Evolutionary conservation across 768 basidiomycete genomes (phyloP), one percentile per base, ranked within the genome.

Genomic region (Pleurotus eryngii): DNA sequence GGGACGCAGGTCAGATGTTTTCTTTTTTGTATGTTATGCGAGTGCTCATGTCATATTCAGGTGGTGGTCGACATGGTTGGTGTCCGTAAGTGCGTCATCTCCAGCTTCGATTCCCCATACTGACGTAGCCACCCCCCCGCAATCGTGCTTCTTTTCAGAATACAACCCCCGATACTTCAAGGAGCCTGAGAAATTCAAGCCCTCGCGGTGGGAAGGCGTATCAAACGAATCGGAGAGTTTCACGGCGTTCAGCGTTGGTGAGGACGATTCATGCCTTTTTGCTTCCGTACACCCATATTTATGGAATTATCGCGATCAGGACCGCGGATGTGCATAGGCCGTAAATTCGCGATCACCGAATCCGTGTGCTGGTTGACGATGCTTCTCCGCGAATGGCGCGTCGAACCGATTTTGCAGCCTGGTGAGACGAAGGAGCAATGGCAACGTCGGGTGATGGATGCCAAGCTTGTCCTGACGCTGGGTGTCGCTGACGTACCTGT

Each of bases 271-370:
- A 35, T 35, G 8, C 30, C 30, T 9, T 35, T 35, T 9, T 35
- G 30, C 9, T 35, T 35, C 30, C 9, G 9, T 35, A 35, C 30
- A 11, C 30, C 30, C 11, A 9, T 35, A 7, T 4, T 38, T n/a
- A 22, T 50, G 39, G 39, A 46, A 46, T 17, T 15, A 38, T 18
- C 17, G 50, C 38, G 8, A 15, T 45, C 59, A 76, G 80, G 80
- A 47, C 81, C 81, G 27, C 76, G 82, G 14, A 72, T 74, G 4
- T 86, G 84, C 59, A 67, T 84, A 11, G 84, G 84, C 4, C 70
- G 80, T 26, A 81, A 76, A 59, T 86, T 86, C 60, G 81, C 84
- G 2, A 72, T 74, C 0, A 75, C 72, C 0, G 82, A 86, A 62
- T 72, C 75, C 1, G 75, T 85, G 15, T 76, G 74, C 49, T 81